A percentile compares a stretch with the other conserved stretches of the same genome.
Evolutionary conservation across 73 alveolate species (phyloP).

Genomic region (Durusdinium trenchii): DNA sequence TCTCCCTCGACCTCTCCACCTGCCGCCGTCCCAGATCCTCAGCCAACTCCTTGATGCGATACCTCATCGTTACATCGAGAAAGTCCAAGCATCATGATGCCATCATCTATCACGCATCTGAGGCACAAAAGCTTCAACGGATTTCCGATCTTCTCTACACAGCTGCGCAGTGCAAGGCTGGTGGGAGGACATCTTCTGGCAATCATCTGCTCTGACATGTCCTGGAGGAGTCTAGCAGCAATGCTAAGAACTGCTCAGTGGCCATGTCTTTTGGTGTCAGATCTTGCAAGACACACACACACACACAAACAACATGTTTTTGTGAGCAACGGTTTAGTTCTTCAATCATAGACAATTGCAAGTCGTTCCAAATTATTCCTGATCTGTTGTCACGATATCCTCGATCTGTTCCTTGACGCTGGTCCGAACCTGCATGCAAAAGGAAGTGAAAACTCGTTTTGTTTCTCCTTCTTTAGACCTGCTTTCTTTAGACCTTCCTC

Average conservation of each 20-base stretch:
- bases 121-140: constrained; percentile 31
- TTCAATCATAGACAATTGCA: no score
- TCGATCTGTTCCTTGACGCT: constrained; percentile 46
- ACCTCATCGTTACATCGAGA: background rate
- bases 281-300: no score
- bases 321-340: no score
- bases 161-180: background rate
- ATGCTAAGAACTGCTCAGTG: no score
- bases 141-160: constrained; percentile 31
- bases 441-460: no score
- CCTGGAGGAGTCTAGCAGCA: background rate
- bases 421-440: constrained; percentile 33
- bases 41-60: constrained; percentile 49
- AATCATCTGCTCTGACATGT: background rate
- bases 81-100: background rate
- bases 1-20: no score
- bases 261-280: no score
- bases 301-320: no score
- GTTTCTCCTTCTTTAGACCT: background rate
- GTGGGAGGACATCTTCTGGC: background rate
- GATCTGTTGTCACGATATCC: constrained; percentile 31
- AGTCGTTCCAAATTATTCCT: no score
- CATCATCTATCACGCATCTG: background rate
- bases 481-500: no score
- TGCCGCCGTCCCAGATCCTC: no score